Conservation (phyloP, 768 basidiomycete species). For the Phaffia australis region DNA sequence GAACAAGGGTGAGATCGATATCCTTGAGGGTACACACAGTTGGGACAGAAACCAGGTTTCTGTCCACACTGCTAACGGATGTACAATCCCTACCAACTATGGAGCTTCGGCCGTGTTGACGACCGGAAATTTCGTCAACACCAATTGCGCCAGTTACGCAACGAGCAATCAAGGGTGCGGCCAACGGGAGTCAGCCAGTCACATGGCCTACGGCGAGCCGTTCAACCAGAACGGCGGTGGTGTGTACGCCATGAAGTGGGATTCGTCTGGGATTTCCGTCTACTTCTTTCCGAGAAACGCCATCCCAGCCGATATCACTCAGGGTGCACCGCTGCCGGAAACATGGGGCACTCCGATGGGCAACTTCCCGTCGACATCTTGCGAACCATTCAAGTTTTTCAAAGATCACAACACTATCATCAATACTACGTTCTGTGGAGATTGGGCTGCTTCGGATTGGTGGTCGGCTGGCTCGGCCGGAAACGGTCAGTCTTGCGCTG, state of each 20-base stretch:
- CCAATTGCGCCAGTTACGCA: slow-evolving; percentile 35
- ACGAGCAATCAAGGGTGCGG: slow-evolving; percentile 59
- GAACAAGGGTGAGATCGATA: slow-evolving; percentile 19
- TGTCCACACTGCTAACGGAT: slow-evolving; percentile 15
- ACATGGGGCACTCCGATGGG: slow-evolving; percentile 68
- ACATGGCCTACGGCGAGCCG: slow-evolving; percentile 59
- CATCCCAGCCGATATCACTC: slow-evolving; percentile 62
- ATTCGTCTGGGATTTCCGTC: slow-evolving; percentile 5
- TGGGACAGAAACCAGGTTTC: slow-evolving; percentile 5
- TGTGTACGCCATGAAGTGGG: slow-evolving; percentile 49
- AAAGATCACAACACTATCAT: slow-evolving; percentile 17
- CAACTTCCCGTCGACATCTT: slow-evolving; percentile 62
- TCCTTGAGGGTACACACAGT: slow-evolving; percentile 15
- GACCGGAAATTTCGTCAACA: slow-evolving; percentile 33
- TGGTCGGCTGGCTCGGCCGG: slow-evolving; percentile 64
- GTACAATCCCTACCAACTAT: slow-evolving; percentile 42
- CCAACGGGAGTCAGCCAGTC: slow-evolving; percentile 47
- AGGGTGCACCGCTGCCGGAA: background rate
- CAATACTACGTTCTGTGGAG: slow-evolving; percentile 46
- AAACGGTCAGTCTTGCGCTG: slow-evolving; percentile 75
- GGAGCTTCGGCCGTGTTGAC: slow-evolving; percentile 49
- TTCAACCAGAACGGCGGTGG: slow-evolving; percentile 82
- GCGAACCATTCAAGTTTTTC: slow-evolving; percentile 37
- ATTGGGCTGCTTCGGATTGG: slow-evolving; percentile 65
- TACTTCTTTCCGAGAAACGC: slow-evolving; percentile 61